Evolutionary conservation across 176 grass and related monocot genomes (phyloP).

Genomic region (Phoenix dactylifera): DNA sequence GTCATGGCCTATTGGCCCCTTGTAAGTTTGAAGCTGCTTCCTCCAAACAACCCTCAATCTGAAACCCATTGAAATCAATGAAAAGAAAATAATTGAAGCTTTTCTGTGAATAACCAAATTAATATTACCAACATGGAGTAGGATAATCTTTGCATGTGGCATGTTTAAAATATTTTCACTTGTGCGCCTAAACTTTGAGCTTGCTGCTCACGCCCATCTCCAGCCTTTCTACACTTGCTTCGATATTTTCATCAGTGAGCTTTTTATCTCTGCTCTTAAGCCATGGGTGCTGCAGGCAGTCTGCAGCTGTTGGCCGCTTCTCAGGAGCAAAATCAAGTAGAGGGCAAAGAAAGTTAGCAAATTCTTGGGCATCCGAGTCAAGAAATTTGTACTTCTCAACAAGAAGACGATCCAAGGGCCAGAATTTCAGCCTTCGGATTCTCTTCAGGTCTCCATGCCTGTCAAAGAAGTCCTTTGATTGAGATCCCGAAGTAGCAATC

Average conservation of each 20-base stretch:
- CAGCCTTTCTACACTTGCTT: conserved; percentile 10
- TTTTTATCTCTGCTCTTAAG: neutral
- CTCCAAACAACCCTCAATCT: conserved; percentile 3
- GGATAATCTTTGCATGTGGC: neutral
- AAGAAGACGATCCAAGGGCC: neutral
- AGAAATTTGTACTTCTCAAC: neutral
- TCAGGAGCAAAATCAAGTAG: conserved; percentile 3
- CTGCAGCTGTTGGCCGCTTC: conserved; percentile 4
- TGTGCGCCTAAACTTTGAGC: neutral
- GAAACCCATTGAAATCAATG: neutral
- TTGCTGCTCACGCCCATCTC: conserved; percentile 16
- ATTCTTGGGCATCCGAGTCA: no score
- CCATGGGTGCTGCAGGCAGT: conserved; percentile 5
- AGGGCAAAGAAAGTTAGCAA: no score
- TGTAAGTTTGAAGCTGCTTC: neutral
- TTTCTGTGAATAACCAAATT: no score
- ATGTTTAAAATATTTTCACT: conserved; percentile 3
- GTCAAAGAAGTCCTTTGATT: no score
- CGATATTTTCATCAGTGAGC: conserved; percentile 10
- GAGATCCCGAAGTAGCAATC: no score
- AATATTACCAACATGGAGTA: no score
- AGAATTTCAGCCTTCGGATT: no score
- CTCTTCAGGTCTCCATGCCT: no score
- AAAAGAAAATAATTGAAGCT: neutral
- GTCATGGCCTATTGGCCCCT: no score